Base-by-base conservation (phyloP, 2,329 filamentous ascomycete species). In the Colletotrichum chlorophyti region DNA sequence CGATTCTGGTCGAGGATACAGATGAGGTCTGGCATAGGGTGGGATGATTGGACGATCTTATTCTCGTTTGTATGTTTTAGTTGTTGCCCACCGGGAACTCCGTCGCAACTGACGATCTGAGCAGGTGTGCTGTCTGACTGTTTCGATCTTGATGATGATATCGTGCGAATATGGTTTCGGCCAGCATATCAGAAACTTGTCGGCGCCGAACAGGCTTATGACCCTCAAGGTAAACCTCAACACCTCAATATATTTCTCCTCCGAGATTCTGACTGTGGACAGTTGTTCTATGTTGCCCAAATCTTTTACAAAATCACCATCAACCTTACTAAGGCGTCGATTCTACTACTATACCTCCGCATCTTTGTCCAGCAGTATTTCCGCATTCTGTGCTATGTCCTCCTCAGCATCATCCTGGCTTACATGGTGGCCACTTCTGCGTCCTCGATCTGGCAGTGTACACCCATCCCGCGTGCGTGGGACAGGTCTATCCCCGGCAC, bases 251-350 rank as follows among this genome's bases (percentile, higher is more conserved):
- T n/a, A n/a, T n/a, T n/a, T n/a, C n/a, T n/a, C n/a, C n/a, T n/a
- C n/a, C n/a, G n/a, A n/a, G n/a, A n/a, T 11, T n/a, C 41, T 57
- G 3, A 48, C 12, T 14, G 6, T 14, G 7, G 11, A 14, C 32
- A 83, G 80, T 66, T 77, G 17, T 84, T 83, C 65, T 83, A 78
- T 60, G 66, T 80, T 23, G 75, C 79, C 3, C 81, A 84, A 62
- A 76, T 80, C 48, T 78, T 81, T 58, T 84, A 84, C 69, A 84
- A 84, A 63, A 68, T 81, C 61, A 79, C 78, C 37, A 79, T 84
- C 58, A 82, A 80, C 65, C 68, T 82, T 27, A 82, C 79, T 2
- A 84, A 85, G 63, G 68, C 76, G 2, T 83, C 81, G 3, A 81
- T 83, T 48, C 66, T 83, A 6, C 69, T 82, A 3, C 74, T 85